Evolutionary conservation across 768 basidiomycete species (phyloP).

Genomic region (Pulveroboletus sp.): DNA sequence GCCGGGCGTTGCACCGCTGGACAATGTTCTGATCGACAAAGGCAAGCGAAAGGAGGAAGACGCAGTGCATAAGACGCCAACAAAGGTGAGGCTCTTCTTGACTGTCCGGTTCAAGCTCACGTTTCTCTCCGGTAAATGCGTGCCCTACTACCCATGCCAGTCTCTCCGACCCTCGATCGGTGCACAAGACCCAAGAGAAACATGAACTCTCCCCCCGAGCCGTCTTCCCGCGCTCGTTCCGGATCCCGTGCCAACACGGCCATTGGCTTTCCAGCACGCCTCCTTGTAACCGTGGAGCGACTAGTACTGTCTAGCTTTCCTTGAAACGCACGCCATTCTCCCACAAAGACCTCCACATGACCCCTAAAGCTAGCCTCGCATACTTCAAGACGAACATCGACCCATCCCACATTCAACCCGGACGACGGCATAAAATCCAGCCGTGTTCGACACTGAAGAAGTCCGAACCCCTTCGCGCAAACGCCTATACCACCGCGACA

Average conservation of each 20-base stretch:
- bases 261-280: constrained; percentile 37
- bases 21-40: constrained; percentile 10
- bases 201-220: constrained; percentile 9
- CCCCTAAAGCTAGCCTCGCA: constrained; percentile 58
- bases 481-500: constrained; percentile 31
- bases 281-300: constrained; percentile 25
- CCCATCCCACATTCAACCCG: constrained; percentile 42
- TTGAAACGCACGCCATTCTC: constrained; percentile 64
- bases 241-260: constrained; percentile 15
- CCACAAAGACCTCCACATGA: constrained; percentile 66
- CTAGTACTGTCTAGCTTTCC: constrained; percentile 44
- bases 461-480: constrained; percentile 45
- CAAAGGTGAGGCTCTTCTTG: constrained; percentile 17
- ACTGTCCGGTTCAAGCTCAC: background rate
- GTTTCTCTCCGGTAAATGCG: constrained; percentile 32
- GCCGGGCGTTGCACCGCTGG: constrained; percentile 4
- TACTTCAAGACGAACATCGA: constrained; percentile 69
- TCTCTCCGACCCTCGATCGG: constrained; percentile 45
- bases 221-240: constrained; percentile 27
- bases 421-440: constrained; percentile 35
- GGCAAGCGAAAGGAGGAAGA: constrained; percentile 17
- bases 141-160: constrained; percentile 39
- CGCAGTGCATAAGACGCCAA: constrained; percentile 25
- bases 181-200: constrained; percentile 26
- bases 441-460: constrained; percentile 35